Conservation (phyloP, 2,329 filamentous ascomycete species). For the Macrophomina tecta region DNA sequence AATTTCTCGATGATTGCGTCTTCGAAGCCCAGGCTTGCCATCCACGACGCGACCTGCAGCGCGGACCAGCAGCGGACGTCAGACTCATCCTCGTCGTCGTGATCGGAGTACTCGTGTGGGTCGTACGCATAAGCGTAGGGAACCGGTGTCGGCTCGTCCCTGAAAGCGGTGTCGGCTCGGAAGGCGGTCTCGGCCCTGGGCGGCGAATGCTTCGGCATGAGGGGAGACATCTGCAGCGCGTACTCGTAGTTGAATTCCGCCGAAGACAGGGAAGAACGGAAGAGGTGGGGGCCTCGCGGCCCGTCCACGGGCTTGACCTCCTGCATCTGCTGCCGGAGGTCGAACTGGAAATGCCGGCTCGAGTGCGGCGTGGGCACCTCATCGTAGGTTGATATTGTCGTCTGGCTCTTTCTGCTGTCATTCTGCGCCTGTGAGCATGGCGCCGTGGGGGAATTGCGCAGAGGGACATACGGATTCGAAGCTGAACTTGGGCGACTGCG, state of each 20-base stretch:
- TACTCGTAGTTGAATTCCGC: constrained; percentile 57
- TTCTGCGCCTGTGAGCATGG: constrained; percentile 55
- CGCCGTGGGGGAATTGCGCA: constrained; percentile 29
- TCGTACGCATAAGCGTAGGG: constrained; percentile 16
- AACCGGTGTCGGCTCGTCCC: constrained; percentile 21
- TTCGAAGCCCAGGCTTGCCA: constrained; percentile 84
- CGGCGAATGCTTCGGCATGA: constrained; percentile 69
- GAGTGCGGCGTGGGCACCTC: constrained; percentile 80
- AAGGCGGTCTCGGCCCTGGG: constrained; percentile 50
- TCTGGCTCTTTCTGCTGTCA: constrained; percentile 71
- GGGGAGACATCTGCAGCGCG: constrained; percentile 72
- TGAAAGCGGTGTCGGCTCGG: constrained; percentile 32
- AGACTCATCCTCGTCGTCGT: constrained; percentile 60
- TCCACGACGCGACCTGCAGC: constrained; percentile 81
- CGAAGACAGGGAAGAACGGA: constrained; percentile 72
- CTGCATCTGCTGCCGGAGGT: constrained; percentile 56
- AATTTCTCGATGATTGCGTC: constrained; percentile 80
- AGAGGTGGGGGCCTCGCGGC: constrained; percentile 84
- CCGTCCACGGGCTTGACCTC: constrained; percentile 74
- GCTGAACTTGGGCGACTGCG: constrained; percentile 66
- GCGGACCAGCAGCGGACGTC: constrained; percentile 73
- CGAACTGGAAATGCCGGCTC: constrained; percentile 65
- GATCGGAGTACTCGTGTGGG: constrained; percentile 32
- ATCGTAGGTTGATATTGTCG: constrained; percentile 85
- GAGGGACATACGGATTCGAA: constrained; percentile 69